Evolutionary conservation across 208 protist species (phyloP), one percentile per base, ranked within the genome.

Genomic region (Crithidia bombi): DNA sequence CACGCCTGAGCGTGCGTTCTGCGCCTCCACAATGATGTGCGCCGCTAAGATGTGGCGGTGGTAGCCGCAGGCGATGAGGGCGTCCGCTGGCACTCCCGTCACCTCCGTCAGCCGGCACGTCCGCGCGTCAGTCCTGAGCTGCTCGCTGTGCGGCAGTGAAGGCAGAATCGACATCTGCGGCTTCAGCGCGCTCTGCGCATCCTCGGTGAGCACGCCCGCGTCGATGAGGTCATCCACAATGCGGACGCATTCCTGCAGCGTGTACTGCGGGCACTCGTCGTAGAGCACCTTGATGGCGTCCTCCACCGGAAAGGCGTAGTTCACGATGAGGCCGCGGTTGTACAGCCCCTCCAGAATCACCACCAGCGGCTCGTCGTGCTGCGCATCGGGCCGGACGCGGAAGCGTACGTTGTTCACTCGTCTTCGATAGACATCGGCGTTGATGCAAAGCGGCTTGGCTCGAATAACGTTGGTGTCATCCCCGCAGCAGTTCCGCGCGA

Each of bases 291-390:
- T 86, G 41, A 96, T 76, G 23, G 81, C 89, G 68, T 96, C 91
- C 47, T 93, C 83, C 36, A 83, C 49, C 1, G 62, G 51, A 51
- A 96, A 91, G 12, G 59, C 57, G 67, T 87, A 88, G 63, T 92
- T 92, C 15, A 92, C 78, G 49, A 93, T 80, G 51, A 94, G 81
- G 4, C 91, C 91, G 33, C 89, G 86, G 64, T 96, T 96, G 59
- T 87, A 89, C n/a, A 96, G 73, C 11, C 91, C 89, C 38, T 96
- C 87, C 4, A 94, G 54, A 44, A 94, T 79, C 9, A 91, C 67
- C 3, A 77, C 74, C 7, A 93, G 78, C 25, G 78, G 64, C 55
- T 91, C 86, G 21, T 77, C 75, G 19, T 52, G 41, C 52, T 55
- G 57, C 17, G 56, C 39, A 26, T 77, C 59, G 15, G 70, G 46